Evolutionary conservation across 1,139 yeast genomes (phyloP).

Genomic region (Protomyces pachydermus): DNA sequence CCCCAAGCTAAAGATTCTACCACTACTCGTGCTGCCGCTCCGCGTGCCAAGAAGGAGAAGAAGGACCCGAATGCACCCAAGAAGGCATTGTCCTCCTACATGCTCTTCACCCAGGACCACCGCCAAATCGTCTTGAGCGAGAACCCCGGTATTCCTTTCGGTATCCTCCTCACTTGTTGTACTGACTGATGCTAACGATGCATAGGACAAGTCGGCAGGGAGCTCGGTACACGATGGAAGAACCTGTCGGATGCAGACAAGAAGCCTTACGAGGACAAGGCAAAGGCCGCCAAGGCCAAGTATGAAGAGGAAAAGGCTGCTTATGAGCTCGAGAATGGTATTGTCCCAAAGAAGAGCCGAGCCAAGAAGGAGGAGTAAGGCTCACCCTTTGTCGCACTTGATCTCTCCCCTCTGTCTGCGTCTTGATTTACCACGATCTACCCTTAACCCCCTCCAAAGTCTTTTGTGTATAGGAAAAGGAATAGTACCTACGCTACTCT

Average conservation of each 20-base stretch:
- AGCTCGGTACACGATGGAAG: conserved; percentile 96
- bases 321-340: conserved; percentile 48
- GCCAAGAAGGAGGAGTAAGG: not conserved
- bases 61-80: conserved; percentile 96
- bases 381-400: not conserved
- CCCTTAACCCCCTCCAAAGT: not conserved
- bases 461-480: not conserved
- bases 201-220: conserved; percentile 68
- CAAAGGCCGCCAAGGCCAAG: conserved; percentile 93
- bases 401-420: not conserved
- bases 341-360: conserved; percentile 28
- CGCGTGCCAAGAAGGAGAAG: conserved; percentile 14
- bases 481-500: not conserved
- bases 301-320: conserved; percentile 94
- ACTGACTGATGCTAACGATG: not conserved
- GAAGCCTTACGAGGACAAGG: conserved; percentile 61
- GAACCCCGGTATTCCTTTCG: conserved; percentile 89
- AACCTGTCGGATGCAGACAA: conserved; percentile 74
- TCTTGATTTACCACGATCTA: not conserved
- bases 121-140: conserved; percentile 92
- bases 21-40: not conserved
- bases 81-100: conserved; percentile 95
- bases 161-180: conserved; percentile 39
- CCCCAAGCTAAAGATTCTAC: not conserved
- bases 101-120: conserved; percentile 97